Base-by-base conservation (phyloP, 2,329 filamentous ascomycete species). In the Orbilia quercus region DNA sequence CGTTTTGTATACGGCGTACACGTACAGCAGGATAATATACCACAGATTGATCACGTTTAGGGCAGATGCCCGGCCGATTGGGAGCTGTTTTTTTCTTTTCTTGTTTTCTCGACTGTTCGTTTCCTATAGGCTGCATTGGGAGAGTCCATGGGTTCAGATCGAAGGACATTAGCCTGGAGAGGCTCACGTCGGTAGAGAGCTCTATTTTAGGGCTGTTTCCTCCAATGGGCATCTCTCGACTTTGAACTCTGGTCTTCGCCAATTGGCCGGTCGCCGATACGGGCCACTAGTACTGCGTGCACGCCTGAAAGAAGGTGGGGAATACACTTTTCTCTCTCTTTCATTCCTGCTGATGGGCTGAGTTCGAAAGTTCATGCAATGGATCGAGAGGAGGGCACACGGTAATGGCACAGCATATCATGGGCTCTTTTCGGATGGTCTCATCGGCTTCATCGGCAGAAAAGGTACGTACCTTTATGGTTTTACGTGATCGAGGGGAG, bases 131-230 rank as follows among this genome's bases (percentile, higher is more conserved):
- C n/a, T n/a, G n/a, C n/a, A n/a, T n/a, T n/a, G n/a, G n/a, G n/a
- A n/a, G n/a, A n/a, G n/a, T n/a, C n/a, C 28, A 9, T 25, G 31
- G 44, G 47, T 40, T 31, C 55, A 45, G 63, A 58, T 57, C 44
- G 57, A 47, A 22, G 9, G 47, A 25, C 53, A 63, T 72, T 64
- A 72, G 67, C 67, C 67, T 65, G 63, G 63, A 67, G 40, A 55
- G 53, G 53, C 54, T 53, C 50, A 44, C 28, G 45, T 72, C 67
- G 59, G 67, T 59, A 72, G 59, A 72, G 67, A 72, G 67, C 67
- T 72, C 67, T 65, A 72, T 72, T 72, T 72, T 72, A 64, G 57
- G 65, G 65, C 65, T 70, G 67, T 58, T n/a, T 31, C 28, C 28
- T 31, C 28, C 28, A 31, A 31, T 31, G 28, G 28, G n/a, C n/a